Evolutionary conservation across 371 early-diverging fungal species (phyloP).

Genomic region (Rhizopus sp.): DNA sequence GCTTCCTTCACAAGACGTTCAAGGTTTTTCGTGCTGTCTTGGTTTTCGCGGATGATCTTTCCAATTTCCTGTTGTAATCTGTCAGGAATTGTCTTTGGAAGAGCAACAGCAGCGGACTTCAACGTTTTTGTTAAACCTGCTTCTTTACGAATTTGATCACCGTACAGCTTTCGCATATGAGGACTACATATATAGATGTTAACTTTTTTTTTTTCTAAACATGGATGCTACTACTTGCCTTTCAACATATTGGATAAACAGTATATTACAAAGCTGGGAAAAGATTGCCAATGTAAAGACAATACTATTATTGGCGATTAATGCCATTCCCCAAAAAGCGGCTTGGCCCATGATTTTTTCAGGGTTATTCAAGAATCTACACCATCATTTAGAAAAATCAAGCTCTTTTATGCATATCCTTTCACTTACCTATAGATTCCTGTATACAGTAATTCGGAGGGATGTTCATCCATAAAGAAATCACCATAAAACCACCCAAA

Average conservation of each 20-base stretch:
- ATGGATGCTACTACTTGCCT: constrained; percentile 17
- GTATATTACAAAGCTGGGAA: constrained; percentile 75
- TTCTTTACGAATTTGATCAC: constrained; percentile 73
- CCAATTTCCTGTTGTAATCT: constrained; percentile 37
- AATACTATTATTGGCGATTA: constrained; percentile 77
- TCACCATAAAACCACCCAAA: constrained; percentile 94
- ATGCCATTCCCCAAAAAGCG: constrained; percentile 87
- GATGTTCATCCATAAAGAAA: constrained; percentile 77
- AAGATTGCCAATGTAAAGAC: constrained; percentile 81
- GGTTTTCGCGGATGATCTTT: constrained; percentile 38
- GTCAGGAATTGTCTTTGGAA: constrained; percentile 33
- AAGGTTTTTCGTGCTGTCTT: constrained; percentile 52
- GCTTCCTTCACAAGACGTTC: constrained; percentile 61
- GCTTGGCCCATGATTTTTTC: constrained; percentile 89
- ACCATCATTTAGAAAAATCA: constrained; percentile 4
- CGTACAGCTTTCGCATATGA: constrained; percentile 84
- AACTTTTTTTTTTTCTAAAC: not conserved
- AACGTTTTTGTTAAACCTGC: constrained; percentile 74
- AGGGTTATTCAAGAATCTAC: constrained; percentile 83
- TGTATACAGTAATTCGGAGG: constrained; percentile 67
- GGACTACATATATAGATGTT: constrained; percentile 45
- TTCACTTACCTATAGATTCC: constrained; percentile 77
- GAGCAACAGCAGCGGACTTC: constrained; percentile 37
- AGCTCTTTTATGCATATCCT: not conserved
- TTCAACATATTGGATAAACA: constrained; percentile 85